Evolutionary conservation across 257 asterid species (phyloP).

Genomic region (Solanum phureja): DNA sequence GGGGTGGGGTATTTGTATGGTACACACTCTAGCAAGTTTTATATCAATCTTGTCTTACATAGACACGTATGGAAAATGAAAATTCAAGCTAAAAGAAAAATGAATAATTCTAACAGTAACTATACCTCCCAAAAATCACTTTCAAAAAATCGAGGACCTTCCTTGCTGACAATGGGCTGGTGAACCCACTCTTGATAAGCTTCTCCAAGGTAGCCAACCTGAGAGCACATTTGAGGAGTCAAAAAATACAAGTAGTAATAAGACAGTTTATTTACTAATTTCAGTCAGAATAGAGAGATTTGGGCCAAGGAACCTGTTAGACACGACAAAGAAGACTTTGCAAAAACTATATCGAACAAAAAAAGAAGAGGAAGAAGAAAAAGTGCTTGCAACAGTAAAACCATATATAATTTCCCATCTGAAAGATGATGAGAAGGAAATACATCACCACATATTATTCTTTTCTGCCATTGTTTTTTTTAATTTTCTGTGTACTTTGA

Average conservation of each 20-base stretch:
- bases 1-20: not conserved
- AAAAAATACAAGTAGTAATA: not conserved
- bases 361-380: not conserved
- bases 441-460: not conserved
- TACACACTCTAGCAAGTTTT: not conserved
- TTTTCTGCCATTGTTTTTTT: not conserved
- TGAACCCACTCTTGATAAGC: conserved; percentile 74
- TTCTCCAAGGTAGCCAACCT: conserved; percentile 90
- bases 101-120: not conserved
- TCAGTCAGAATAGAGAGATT: not conserved
- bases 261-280: not conserved
- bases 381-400: not conserved
- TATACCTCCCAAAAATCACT: conserved; percentile 46
- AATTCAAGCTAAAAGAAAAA: not conserved
- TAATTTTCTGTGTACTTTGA: not conserved
- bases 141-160: conserved; percentile 47
- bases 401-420: not conserved
- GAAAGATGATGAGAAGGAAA: not conserved
- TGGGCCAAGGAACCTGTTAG: not conserved
- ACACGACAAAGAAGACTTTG: not conserved
- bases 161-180: conserved; percentile 53
- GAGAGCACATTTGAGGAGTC: not conserved
- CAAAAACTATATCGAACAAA: not conserved
- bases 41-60: not conserved
- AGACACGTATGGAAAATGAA: not conserved